phyloP scores from a whole-genome alignment of 768 basidiomycete species.

The Auriscalpium microsporum region DNA sequence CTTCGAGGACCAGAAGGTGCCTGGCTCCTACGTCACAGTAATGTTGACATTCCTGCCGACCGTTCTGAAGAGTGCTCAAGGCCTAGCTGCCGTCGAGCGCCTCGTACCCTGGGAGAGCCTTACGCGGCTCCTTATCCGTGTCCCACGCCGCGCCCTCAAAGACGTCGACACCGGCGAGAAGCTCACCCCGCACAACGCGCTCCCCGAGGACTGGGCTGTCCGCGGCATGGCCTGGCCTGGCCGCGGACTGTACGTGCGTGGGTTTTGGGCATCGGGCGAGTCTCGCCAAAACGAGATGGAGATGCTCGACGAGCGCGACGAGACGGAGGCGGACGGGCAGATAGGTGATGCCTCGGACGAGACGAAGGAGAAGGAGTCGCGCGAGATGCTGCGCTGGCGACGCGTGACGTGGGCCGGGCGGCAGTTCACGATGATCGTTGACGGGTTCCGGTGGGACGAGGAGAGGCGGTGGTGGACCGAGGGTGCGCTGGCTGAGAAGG shows the following conservation, averaged over 20 bases:
- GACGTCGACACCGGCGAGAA: not conserved
- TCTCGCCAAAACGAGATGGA: slow-evolving; percentile 40
- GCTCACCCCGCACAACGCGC: slow-evolving; percentile 19
- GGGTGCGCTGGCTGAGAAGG: slow-evolving; percentile 60
- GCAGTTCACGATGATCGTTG: slow-evolving; percentile 57
- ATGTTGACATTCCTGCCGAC: slow-evolving; percentile 86
- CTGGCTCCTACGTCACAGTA: slow-evolving; percentile 85
- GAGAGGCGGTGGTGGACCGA: slow-evolving; percentile 56
- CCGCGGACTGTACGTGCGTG: slow-evolving; percentile 81
- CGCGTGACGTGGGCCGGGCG: slow-evolving; percentile 65
- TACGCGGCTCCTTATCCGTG: slow-evolving; percentile 49
- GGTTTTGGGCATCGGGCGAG: slow-evolving; percentile 72
- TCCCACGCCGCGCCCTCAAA: slow-evolving; percentile 45
- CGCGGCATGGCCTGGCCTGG: slow-evolving; percentile 97
- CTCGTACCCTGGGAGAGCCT: slow-evolving; percentile 80
- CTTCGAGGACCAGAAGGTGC: slow-evolving; percentile 39
- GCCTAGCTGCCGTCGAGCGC: slow-evolving; percentile 59
- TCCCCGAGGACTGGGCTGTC: slow-evolving; percentile 93
- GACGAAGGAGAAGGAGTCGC: slow-evolving; percentile 23
- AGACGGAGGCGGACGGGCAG: slow-evolving; percentile 43
- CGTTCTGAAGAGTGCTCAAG: slow-evolving; percentile 53
- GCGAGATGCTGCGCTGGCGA: slow-evolving; percentile 50
- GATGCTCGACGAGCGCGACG: slow-evolving; percentile 64
- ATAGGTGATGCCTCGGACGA: slow-evolving; percentile 52
- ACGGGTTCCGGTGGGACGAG: slow-evolving; percentile 67